phyloP scores from a whole-genome alignment of 805 yeast species.

The Blastobotrys robertii region DNA sequence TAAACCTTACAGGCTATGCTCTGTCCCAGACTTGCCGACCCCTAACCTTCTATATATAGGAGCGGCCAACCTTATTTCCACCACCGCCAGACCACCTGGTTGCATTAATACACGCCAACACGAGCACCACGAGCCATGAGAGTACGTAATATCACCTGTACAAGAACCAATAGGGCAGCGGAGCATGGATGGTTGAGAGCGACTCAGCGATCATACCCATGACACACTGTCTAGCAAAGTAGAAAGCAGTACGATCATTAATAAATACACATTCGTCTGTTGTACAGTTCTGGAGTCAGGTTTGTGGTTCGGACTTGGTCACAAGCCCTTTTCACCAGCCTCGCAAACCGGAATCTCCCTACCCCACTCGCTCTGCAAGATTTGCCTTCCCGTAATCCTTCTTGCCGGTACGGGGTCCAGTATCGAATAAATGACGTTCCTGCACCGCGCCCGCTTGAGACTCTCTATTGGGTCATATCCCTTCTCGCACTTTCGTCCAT shows the following conservation, averaged over 20 bases:
- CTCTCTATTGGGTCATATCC: slow-evolving; percentile 90
- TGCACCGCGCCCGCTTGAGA: slow-evolving; percentile 76
- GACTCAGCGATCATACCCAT: no score
- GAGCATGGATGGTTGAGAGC: no score
- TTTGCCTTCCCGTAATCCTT: slow-evolving; percentile 80
- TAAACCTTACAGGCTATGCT: not conserved
- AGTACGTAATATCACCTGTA: not conserved
- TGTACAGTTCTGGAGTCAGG: no score
- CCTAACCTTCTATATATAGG: not conserved
- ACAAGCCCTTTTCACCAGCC: slow-evolving; percentile 41
- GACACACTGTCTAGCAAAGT: not conserved
- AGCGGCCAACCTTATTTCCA: not conserved
- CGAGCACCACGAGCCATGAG: not conserved
- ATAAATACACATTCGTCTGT: not conserved
- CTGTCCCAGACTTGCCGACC: not conserved
- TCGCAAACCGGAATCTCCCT: slow-evolving; percentile 75
- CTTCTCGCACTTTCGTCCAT: slow-evolving; percentile 66
- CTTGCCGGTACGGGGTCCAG: slow-evolving; percentile 85
- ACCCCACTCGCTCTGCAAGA: slow-evolving; percentile 92
- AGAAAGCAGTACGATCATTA: not conserved
- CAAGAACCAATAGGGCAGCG: no score
- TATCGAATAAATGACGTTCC: slow-evolving; percentile 88
- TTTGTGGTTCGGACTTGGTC: no score
- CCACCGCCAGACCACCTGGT: not conserved
- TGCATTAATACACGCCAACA: no score